Evolutionary conservation across 2,329 filamentous ascomycete species (phyloP), one percentile per base, ranked within the genome.

Genomic region (Verticillium dahliae): DNA sequence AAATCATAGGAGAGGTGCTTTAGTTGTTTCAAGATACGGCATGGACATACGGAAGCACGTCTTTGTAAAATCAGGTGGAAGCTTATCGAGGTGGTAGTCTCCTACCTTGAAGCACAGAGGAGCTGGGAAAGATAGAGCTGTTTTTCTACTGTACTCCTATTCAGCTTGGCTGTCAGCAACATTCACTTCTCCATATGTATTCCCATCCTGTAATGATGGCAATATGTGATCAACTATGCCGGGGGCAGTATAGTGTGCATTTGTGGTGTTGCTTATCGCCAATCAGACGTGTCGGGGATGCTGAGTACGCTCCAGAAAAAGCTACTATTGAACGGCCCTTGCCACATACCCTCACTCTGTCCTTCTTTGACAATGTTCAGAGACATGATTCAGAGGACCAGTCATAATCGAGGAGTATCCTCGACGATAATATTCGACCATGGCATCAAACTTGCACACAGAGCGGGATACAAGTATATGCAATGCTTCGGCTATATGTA

Each of bases 1-100:
- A 96, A 83, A 99, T 99, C 74, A 94, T 99, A 65, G 92, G 95
- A 63, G 95, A 99, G 78, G 95, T 99, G 63, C 80, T 96, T 78
- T 93, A 89, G 75, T 71, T 41, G 18, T 37, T 15, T 5, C 22
- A 10, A 22, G 55, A 35, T 27, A 31, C 11, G 55, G 33, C 37
- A 31, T 7, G 55, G 33, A 22, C 15, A 38, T 57, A 38, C 22
- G 55, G 35, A n/a, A 34, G 34, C 55, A 57, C 22, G 33, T 18
- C 34, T 38, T 31, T 38, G 55, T 57, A 57, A 38, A 34, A 38
- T 37, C 55, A 57, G 18, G 34, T 13, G 34, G 33, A 15, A 34
- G 18, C 33, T 18, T 35, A 31, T 31, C 27, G 27, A 31, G 27
- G 27, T 31, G 15, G 18, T 6, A 37, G 55, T 56, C 6, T 5